Evolutionary conservation across 2,329 filamentous ascomycete species (phyloP).

Genomic region (Fusarium cyanostomum): DNA sequence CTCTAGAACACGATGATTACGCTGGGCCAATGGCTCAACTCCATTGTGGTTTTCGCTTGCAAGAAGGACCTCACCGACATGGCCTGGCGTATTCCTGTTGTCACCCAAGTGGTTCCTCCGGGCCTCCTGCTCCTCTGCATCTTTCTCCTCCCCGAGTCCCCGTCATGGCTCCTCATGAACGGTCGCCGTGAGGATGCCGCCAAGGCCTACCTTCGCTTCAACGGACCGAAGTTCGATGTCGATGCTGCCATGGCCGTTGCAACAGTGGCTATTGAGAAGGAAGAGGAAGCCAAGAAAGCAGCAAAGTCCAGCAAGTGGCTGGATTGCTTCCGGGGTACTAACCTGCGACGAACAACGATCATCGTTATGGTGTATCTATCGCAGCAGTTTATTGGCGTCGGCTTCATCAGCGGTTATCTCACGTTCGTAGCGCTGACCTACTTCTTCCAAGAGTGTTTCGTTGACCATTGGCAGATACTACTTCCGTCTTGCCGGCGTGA

Average conservation of each 20-base stretch:
- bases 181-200: slow-evolving; percentile 24
- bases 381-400: slow-evolving; percentile 45
- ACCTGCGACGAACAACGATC: slow-evolving; percentile 43
- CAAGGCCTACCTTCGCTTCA: slow-evolving; percentile 35
- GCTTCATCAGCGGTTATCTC: slow-evolving; percentile 44
- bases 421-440: slow-evolving; percentile 12
- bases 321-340: slow-evolving; percentile 43
- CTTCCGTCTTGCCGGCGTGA: slow-evolving; percentile 43
- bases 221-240: slow-evolving; percentile 41
- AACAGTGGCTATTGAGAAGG: slow-evolving; percentile 36
- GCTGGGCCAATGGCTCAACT: slow-evolving; percentile 44
- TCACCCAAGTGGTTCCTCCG: slow-evolving; percentile 45
- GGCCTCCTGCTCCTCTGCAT: slow-evolving; percentile 31
- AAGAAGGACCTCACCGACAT: slow-evolving; percentile 33
- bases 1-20: slow-evolving; percentile 47
- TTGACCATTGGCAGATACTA: slow-evolving; percentile 29
- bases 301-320: slow-evolving; percentile 36
- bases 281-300: slow-evolving; percentile 36
- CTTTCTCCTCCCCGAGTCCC: slow-evolving; percentile 20
- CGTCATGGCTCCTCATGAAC: slow-evolving; percentile 22
- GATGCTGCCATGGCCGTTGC: slow-evolving; percentile 30
- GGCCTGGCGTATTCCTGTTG: slow-evolving; percentile 44
- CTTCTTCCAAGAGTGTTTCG: accelerated
- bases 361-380: slow-evolving; percentile 47
- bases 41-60: slow-evolving; percentile 38